Conservation (phyloP, 495 filamentous ascomycete species). For the Cudoniella acicularis region DNA sequence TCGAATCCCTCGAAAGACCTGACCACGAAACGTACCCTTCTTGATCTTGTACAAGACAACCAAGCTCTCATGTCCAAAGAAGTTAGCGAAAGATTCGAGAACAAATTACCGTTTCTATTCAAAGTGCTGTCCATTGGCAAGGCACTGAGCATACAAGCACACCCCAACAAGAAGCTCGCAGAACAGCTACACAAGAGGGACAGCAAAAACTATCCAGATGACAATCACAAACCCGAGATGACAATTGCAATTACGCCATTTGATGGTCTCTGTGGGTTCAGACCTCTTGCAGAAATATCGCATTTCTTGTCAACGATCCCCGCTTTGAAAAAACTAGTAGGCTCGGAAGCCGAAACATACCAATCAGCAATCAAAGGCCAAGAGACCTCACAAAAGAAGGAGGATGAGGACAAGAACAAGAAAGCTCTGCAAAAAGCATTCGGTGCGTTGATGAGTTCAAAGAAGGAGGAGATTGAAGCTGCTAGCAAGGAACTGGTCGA, state of each 20-base stretch:
- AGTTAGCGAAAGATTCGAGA: slow-evolving; percentile 66
- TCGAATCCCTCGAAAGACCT: slow-evolving; percentile 91
- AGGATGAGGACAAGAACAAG: slow-evolving; percentile 64
- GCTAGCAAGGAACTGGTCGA: slow-evolving; percentile 65
- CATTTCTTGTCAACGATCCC: slow-evolving; percentile 78
- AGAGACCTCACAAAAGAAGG: slow-evolving; percentile 56
- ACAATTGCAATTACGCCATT: slow-evolving; percentile 95
- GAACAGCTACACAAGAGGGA: slow-evolving; percentile 83
- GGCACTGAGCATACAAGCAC: slow-evolving; percentile 93
- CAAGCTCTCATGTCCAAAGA: slow-evolving; percentile 69
- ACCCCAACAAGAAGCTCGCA: slow-evolving; percentile 96
- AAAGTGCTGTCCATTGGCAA: slow-evolving; percentile 94
- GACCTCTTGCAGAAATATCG: slow-evolving; percentile 77
- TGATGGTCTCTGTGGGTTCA: slow-evolving; percentile 93
- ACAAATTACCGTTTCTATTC: slow-evolving; percentile 92
- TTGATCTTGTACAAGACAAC: slow-evolving; percentile 89
- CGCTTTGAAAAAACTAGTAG: slow-evolving; percentile 72
- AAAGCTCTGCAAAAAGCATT: slow-evolving; percentile 72
- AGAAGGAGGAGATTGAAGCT: slow-evolving; percentile 57
- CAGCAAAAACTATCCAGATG: slow-evolving; percentile 94
- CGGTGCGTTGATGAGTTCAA: slow-evolving; percentile 72
- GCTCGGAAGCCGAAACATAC: slow-evolving; percentile 64
- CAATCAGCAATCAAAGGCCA: slow-evolving; percentile 61
- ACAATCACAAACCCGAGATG: slow-evolving; percentile 99
- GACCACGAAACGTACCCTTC: slow-evolving; percentile 76